Evolutionary conservation across 1,139 yeast species (phyloP), one percentile per base, ranked within the genome.

Genomic region (Blastobotrys ciferrii): DNA sequence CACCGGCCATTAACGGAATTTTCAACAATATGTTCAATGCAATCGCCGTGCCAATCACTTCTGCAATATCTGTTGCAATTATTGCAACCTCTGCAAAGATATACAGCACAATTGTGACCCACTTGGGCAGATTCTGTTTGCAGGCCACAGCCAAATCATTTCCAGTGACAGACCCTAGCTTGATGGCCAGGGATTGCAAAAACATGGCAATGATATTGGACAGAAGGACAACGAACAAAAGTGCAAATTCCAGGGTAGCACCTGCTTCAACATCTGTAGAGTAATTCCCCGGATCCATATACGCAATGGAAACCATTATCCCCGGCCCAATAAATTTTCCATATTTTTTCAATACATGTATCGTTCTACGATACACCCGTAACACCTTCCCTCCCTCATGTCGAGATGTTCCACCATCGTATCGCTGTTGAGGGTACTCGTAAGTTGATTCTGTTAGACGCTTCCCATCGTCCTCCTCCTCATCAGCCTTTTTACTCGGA

Each of bases 211-310:
- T 77, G 39, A 84, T 57, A 58, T 83, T 85, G 28, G 94, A 82
- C 32, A 84, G 58, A 15, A 87, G 69, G 40, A 84, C 78, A 51
- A 85, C 76, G 65, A 83, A 86, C 37, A 86, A 71, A 46, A 86
- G 70, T 2, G 87, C 74, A 62, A 71, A 87, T 60, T 73, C 67
- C 57, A 83, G 81, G 32, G 80, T 65, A 0, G 94, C 87, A 57
- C 95, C 95, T 0, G 92, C 94, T 6, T 82, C 73, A 9, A 84
- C 81, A 55, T 84, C 88, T 0, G 95, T 84, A 30, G 94, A 80
- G 65, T 86, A 86, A 67, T 86, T 86, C 64, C 95, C 95, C 0
- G 95, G 94, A 64, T 85, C 94, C 80, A 84, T 82, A 61, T 85
- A 85, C 0, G 92, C 89, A 32, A 85, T 91, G 35, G 85, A 73